Evolutionary conservation across 73 alveolate genomes (phyloP).

Genomic region (Tetrahymena elliotti): DNA sequence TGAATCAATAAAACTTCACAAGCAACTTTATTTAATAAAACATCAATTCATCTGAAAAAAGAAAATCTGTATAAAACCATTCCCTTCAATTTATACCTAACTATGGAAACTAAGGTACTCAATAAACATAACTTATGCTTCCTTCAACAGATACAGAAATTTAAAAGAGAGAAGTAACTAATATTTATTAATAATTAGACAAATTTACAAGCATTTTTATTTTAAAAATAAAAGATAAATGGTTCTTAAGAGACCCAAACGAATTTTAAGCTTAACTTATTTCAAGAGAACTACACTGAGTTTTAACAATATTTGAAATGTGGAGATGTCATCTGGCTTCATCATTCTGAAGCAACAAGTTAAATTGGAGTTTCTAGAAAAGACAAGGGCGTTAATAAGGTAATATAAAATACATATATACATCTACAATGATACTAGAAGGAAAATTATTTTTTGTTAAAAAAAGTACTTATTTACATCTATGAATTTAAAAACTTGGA

Average conservation of each 20-base stretch:
- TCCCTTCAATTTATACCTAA: not conserved
- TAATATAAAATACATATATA: not conserved
- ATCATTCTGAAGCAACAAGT: conserved; percentile 38
- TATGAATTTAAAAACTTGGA: not conserved
- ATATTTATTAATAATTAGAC: no score
- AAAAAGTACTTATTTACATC: not conserved
- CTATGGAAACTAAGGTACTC: not conserved
- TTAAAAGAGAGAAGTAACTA: not conserved
- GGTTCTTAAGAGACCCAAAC: conserved; percentile 24
- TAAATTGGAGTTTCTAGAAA: conserved; percentile 14
- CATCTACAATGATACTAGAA: no score
- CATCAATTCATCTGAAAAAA: not conserved
- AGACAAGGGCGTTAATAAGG: not conserved
- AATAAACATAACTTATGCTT: not conserved
- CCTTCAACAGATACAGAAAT: not conserved
- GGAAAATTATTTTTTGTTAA: not conserved
- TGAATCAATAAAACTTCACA: no score
- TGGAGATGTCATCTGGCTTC: conserved; percentile 36
- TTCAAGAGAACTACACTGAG: conserved; percentile 4
- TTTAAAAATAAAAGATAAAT: conserved; percentile 22
- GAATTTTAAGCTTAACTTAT: conserved; percentile 17
- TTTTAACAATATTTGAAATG: not conserved
- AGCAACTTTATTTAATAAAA: no score
- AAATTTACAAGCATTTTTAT: no score
- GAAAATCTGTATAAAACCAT: not conserved